phyloP scores from a whole-genome alignment of 2,329 filamentous ascomycete genomes.

The Plectosphaerella cucumerina region DNA sequence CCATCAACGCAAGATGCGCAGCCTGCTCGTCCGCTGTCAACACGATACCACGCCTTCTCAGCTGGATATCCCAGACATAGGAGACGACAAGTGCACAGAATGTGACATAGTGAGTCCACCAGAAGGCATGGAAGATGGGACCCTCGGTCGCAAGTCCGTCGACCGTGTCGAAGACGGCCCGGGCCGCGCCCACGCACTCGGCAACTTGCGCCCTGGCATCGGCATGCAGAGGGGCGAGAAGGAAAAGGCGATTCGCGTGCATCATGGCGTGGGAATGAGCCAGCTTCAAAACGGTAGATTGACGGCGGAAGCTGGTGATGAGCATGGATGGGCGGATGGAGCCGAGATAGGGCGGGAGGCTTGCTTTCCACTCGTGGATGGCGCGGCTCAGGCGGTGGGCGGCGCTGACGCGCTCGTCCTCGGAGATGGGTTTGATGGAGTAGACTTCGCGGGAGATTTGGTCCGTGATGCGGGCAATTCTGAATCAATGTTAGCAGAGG shows the following conservation, averaged over 20 bases:
- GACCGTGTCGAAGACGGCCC: constrained; percentile 10
- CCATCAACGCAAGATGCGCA: constrained; percentile 21
- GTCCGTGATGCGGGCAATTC: constrained; percentile 32
- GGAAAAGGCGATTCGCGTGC: constrained; percentile 49
- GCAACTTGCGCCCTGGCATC: not conserved
- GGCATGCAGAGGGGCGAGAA: constrained; percentile 28
- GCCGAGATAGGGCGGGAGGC: constrained; percentile 37
- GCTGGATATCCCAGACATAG: constrained; percentile 51
- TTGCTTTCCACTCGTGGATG: constrained; percentile 33
- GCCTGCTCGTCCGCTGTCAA: not conserved
- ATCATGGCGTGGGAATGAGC: constrained; percentile 53
- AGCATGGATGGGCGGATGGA: constrained; percentile 39
- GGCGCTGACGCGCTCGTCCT: constrained; percentile 29
- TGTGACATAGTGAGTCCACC: constrained; percentile 49
- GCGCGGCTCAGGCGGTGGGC: constrained; percentile 31
- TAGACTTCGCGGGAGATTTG: constrained; percentile 35
- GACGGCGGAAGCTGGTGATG: constrained; percentile 39
- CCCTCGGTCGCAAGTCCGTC: constrained; percentile 10
- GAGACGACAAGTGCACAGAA: constrained; percentile 50
- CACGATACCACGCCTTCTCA: constrained; percentile 12
- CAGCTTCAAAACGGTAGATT: constrained; percentile 49
- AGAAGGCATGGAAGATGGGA: constrained; percentile 42
- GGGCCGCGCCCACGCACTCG: constrained; percentile 7
- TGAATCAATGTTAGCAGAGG: constrained; percentile 5
- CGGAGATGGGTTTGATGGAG: constrained; percentile 27